Evolutionary conservation across 106 monocot species (phyloP), one percentile per base, ranked within the genome.

Genomic region (Iris macrosiphon): DNA sequence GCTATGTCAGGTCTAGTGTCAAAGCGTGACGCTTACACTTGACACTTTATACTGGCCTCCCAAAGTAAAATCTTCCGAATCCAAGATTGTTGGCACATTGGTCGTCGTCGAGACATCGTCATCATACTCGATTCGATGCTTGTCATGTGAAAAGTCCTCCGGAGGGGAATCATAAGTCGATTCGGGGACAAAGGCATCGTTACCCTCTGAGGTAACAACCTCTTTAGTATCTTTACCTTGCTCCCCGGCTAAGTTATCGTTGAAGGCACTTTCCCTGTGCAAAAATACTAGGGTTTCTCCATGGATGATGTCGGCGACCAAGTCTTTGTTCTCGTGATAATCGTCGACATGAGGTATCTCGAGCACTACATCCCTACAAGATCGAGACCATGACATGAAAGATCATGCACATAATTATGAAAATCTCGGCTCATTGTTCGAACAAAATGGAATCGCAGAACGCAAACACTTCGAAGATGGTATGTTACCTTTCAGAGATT

Each of bases 251-350:
- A 6, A 4, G 34, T 35, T 35, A 10, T 48, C 46, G 7, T 61
- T 35, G n/a, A 45, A 33, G 5, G 15, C 43, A 21, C 60, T 63
- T 55, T 50, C 65, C 32, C 26, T 37, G 53, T 68, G 54, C 55
- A 52, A 65, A 27, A 82, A 82, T 53, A 73, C 57, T 3, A 76
- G 18, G 4, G 34, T 75, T 38, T 81, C 76, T 49, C 73, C 77
- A 28, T 49, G 57, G 12, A 65, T 39, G 31, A 70, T 39, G 22
- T 66, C 69, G 2, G 55, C 57, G 17, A 63, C 44, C 40, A 64
- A 48, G 24, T 65, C 70, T 4, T 73, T 60, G 4, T 66, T 47
- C 35, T 35, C 43, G 20, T 26, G 48, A 10, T 5, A 9, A 31
- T 57, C 52, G 13, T 72, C 65, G 17, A 45, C 20, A 27, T 18